A percentile compares a stretch with the other conserved stretches of the same genome.
Conservation (phyloP, 352 stramenopile species). For the Phytophthora pseudosyringae region DNA sequence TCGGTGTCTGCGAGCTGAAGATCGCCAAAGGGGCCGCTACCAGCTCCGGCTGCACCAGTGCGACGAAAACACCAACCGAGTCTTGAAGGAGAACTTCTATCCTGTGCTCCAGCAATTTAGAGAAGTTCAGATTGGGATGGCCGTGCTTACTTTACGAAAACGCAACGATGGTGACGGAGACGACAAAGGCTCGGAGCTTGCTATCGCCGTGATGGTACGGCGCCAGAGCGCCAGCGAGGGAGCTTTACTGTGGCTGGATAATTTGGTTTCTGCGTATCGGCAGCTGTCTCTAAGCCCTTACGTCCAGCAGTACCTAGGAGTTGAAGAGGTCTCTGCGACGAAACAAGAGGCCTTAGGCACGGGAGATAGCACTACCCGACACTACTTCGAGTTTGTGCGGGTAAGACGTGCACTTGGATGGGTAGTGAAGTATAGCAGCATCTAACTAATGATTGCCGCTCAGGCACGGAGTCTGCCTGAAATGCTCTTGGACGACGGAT, state of each 20-base stretch:
- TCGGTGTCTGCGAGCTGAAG: conserved; percentile 6
- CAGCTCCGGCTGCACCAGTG: conserved; percentile 2
- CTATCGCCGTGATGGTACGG: conserved; percentile 18
- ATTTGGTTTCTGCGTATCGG: conserved; percentile 26
- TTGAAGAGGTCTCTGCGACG: conserved; percentile 5
- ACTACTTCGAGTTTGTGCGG: conserved; percentile 10
- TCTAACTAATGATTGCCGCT: not conserved
- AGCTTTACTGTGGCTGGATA: conserved; percentile 22
- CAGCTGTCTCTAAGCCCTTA: conserved; percentile 28
- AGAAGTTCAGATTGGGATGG: conserved; percentile 4
- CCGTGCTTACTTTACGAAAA: not conserved
- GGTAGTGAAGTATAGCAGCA: not conserved
- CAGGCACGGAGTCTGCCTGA: conserved; percentile 14
- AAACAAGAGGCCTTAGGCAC: not conserved
- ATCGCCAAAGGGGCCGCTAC: conserved; percentile 1
- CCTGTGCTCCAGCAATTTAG: conserved; percentile 2
- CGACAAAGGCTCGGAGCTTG: conserved; percentile 4
- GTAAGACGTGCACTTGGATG: not conserved
- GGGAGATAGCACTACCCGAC: conserved; percentile 2
- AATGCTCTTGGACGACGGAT: conserved; percentile 15
- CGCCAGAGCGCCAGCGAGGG: conserved; percentile 17
- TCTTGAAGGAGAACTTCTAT: conserved; percentile 3
- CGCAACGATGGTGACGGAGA: not conserved
- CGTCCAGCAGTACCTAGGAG: conserved; percentile 30
- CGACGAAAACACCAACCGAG: not conserved